These are phyloP conservation scores for Talaromyces sp. DNA, from an alignment of 2,329 filamentous ascomycete species.

Conservation along the genomic window DNA sequence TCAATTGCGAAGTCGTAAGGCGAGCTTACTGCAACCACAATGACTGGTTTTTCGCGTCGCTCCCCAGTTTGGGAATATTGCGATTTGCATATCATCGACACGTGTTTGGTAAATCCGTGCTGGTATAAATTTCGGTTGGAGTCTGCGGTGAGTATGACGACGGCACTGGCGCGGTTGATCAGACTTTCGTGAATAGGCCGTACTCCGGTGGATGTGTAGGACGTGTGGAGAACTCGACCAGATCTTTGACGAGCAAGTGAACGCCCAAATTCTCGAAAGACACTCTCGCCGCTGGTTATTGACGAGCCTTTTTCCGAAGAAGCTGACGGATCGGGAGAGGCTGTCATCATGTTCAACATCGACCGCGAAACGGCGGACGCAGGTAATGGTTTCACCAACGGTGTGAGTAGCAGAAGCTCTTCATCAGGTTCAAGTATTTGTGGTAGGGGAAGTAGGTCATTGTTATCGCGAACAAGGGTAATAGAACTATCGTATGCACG, in stretches of 20 bases:
- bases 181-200: slow-evolving; percentile 89
- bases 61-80: slow-evolving; percentile 39
- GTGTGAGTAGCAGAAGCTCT: slow-evolving; percentile 83
- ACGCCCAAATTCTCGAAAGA: slow-evolving; percentile 84
- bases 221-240: slow-evolving; percentile 85
- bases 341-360: slow-evolving; percentile 48
- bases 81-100: slow-evolving; percentile 78
- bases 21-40: slow-evolving; percentile 90
- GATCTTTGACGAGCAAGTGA: slow-evolving; percentile 81
- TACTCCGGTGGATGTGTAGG: slow-evolving; percentile 90
- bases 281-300: slow-evolving; percentile 86
- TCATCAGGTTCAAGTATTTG: slow-evolving; percentile 78
- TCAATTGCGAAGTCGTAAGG: slow-evolving; percentile 97
- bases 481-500: slow-evolving; percentile 90
- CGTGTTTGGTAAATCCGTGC: slow-evolving; percentile 90
- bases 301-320: slow-evolving; percentile 56
- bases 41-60: slow-evolving; percentile 68
- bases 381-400: slow-evolving; percentile 85
- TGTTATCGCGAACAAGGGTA: slow-evolving; percentile 85
- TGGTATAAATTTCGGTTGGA: slow-evolving; percentile 93
- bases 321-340: slow-evolving; percentile 51
- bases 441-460: slow-evolving; percentile 76
- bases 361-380: slow-evolving; percentile 78
- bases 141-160: slow-evolving; percentile 89
- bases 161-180: slow-evolving; percentile 80